Evolutionary conservation across 176 grass and related monocot species (phyloP).

Genomic region (Avena eriantha): DNA sequence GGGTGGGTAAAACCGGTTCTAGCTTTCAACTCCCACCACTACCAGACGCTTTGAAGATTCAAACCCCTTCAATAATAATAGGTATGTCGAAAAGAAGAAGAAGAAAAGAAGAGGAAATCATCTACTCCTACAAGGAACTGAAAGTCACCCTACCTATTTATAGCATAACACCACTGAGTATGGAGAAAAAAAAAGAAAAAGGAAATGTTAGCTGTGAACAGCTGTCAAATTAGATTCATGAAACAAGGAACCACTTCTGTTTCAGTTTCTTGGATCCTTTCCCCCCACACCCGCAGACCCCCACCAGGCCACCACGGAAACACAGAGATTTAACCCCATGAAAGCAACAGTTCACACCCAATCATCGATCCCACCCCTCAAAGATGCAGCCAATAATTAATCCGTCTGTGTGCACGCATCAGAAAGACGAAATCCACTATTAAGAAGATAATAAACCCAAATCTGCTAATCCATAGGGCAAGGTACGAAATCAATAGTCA

Average conservation of each 20-base stretch:
- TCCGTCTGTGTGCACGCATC: conserved; percentile 4
- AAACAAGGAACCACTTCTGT: conserved; percentile 44
- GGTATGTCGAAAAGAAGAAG: not conserved
- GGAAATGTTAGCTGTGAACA: conserved; percentile 36
- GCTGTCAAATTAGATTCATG: conserved; percentile 48
- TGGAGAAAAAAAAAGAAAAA: not conserved
- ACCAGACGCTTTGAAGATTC: conserved; percentile 4
- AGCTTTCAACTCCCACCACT: not conserved
- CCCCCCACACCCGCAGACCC: not conserved
- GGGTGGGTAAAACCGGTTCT: not conserved
- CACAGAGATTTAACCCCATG: conserved; percentile 50
- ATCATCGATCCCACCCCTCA: conserved; percentile 40
- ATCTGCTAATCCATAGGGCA: conserved; percentile 39
- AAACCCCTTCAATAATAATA: conserved; percentile 33
- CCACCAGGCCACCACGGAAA: conserved; percentile 34
- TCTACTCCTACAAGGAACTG: conserved; percentile 39
- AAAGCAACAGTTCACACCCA: conserved; percentile 57
- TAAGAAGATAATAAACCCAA: conserved; percentile 49
- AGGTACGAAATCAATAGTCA: conserved; percentile 37
- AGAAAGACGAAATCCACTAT: conserved; percentile 39
- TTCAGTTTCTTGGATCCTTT: conserved; percentile 47
- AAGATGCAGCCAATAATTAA: conserved; percentile 53
- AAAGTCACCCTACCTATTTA: conserved; percentile 37
- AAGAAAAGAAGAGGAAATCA: conserved; percentile 41
- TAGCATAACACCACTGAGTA: conserved; percentile 40